Percentiles rank a stretch among this genome's conserved stretches.
These are phyloP conservation scores for Ceratobasidium sp. DNA, from an alignment of 1,284 basidiomycete genomes.

Conservation along the genomic window DNA sequence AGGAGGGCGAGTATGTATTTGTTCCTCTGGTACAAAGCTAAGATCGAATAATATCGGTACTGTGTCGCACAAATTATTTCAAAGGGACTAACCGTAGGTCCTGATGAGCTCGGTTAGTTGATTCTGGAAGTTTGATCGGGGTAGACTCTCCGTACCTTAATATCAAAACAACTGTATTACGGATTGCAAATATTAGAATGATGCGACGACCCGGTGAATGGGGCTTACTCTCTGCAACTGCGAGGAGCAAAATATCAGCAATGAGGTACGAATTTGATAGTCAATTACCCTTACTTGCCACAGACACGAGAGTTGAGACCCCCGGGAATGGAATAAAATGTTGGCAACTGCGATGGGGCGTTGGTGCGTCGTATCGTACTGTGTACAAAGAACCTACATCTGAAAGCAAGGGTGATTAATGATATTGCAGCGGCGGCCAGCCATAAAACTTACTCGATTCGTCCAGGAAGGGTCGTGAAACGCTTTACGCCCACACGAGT, in stretches of 20 bases:
- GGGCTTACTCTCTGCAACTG: constrained; percentile 38
- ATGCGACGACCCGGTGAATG: neutral
- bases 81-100: constrained; percentile 25
- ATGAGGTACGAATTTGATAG: neutral
- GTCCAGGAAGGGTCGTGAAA: constrained; percentile 39
- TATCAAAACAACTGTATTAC: constrained; percentile 25
- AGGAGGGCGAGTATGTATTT: constrained; percentile 7
- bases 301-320: constrained; percentile 27
- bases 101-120: neutral
- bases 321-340: constrained; percentile 21
- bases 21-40: constrained; percentile 38
- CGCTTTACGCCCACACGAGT: neutral
- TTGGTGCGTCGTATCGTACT: neutral
- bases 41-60: neutral
- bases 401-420: neutral
- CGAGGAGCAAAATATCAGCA: neutral
- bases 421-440: neutral
- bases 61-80: neutral
- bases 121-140: neutral
- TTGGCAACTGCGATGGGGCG: constrained; percentile 1
- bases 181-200: neutral
- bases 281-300: constrained; percentile 17
- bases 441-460: neutral
- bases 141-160: constrained; percentile 5
- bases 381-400: constrained; percentile 11